A percentile compares a stretch with the other conserved stretches of the same genome.
These are phyloP conservation scores for Apophysomyces elegans DNA, from an alignment of 371 early-diverging fungal genomes.

Conservation along the genomic window DNA sequence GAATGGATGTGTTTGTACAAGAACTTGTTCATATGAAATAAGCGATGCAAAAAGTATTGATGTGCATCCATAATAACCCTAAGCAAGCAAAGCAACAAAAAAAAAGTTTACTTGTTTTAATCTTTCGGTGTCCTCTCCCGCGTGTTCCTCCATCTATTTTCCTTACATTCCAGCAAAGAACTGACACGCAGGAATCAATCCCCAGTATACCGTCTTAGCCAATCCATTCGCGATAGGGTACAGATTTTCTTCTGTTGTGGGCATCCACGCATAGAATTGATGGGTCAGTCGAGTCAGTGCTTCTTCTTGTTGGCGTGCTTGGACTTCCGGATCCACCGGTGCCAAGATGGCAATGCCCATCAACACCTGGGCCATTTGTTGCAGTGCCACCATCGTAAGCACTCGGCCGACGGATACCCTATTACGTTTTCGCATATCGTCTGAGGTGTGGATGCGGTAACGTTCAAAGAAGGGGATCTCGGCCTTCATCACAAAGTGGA, in stretches of 20 bases:
- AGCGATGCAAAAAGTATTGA: slow-evolving; percentile 76
- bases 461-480: slow-evolving; percentile 69
- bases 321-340: slow-evolving; percentile 18
- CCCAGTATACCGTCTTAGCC: slow-evolving; percentile 35
- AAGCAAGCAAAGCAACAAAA: neutral
- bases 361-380: slow-evolving; percentile 52
- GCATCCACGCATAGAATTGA: neutral
- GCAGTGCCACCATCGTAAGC: slow-evolving; percentile 55
- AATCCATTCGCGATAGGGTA: slow-evolving; percentile 2
- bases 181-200: slow-evolving; percentile 39
- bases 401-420: slow-evolving; percentile 62
- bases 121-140: neutral
- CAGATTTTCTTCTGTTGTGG: neutral
- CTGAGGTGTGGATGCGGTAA: slow-evolving; percentile 69
- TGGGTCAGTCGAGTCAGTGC: slow-evolving; percentile 4
- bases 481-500: slow-evolving; percentile 59
- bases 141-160: neutral
- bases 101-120: neutral
- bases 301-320: slow-evolving; percentile 20
- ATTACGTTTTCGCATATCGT: slow-evolving; percentile 60
- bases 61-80: slow-evolving; percentile 62
- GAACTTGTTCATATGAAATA: slow-evolving; percentile 64
- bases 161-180: slow-evolving; percentile 42
- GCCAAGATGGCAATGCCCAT: slow-evolving; percentile 33
- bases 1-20: slow-evolving; percentile 75